Evolutionary conservation across 2,329 filamentous ascomycete genomes (phyloP), one percentile per base, ranked within the genome.

Genomic region (Phialophora verrucosa): DNA sequence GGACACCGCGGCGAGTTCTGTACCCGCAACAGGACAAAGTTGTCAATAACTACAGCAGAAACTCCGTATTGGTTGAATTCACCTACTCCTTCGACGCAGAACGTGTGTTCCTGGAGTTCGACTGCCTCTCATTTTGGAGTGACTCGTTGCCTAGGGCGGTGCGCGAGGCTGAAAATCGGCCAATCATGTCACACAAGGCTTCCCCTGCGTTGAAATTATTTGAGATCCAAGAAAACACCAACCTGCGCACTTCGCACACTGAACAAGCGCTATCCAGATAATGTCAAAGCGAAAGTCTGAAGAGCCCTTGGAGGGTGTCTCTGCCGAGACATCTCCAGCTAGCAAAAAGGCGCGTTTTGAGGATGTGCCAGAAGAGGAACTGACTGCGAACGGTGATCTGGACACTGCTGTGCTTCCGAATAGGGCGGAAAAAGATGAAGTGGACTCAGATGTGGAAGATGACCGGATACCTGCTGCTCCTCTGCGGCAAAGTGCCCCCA

Each of bases 401-500:
- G n/a, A 35, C 32, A 53, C 35, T 27, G 20, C 25, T n/a, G 29
- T 54, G n/a, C 27, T 29, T 54, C 27, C 38, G 42, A 59, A 65
- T 53, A 53, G 51, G 55, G 25, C 57, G 35, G 57, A 47, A 11
- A 74, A 73, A 63, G 77, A 78, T 59, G 68, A 66, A 31, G 73
- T 72, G 17, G 73, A 71, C 47, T 76, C 71, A 38, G 78, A 77
- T 63, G 70, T 72, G 31, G 77, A 79, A 32, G 78, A 81, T 55
- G 75, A 80, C 59, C 72, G 69, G 42, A 74, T 74, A 27, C 73
- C 78, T 63, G 75, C 75, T 54, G 78, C 77, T 12, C 78, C 81
- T 50, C 75, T 79, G 70, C 88, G 92, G 70, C 93, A 97, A 77
- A 83, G 84, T 58, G 91, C 90, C 53, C 93, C 94, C 17, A 87